phyloP scores from a whole-genome alignment of 2,329 filamentous ascomycete species.

The Akanthomyces lecanii region DNA sequence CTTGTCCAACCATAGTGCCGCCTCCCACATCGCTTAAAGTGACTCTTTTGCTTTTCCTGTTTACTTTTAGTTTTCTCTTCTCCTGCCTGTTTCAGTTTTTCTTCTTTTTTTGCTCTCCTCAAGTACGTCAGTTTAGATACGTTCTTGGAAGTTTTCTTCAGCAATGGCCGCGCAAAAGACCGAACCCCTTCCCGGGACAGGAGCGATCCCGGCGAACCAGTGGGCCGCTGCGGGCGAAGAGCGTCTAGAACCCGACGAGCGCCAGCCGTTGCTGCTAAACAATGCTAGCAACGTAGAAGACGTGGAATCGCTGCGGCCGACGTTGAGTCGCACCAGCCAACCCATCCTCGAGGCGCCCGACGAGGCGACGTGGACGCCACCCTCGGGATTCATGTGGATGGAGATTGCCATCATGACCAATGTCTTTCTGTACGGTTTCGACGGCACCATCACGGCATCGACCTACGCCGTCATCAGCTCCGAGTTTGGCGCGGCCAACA shows the following conservation, averaged over 20 bases:
- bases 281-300: background rate
- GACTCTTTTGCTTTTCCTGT: background rate
- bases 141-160: too few species aligned
- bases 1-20: background rate
- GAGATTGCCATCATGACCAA: constrained; percentile 60
- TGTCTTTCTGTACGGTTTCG: constrained; percentile 63
- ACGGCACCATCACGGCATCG: constrained; percentile 69
- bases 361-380: constrained; percentile 41
- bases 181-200: background rate
- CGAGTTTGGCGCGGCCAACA: constrained; percentile 68
- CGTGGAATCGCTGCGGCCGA: background rate
- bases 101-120: too few species aligned
- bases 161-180: background rate
- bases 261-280: background rate
- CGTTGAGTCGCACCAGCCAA: background rate
- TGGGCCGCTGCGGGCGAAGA: background rate
- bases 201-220: background rate
- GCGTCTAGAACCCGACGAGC: background rate
- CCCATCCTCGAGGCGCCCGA: constrained; percentile 15
- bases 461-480: constrained; percentile 71
- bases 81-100: background rate
- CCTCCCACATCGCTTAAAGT: background rate
- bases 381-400: constrained; percentile 52
- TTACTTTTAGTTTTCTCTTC: background rate
- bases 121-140: background rate